Percentiles rank a stretch among this genome's conserved stretches.
These are phyloP conservation scores for Cordyceps cateniannulata DNA, from an alignment of 2,329 filamentous ascomycete genomes.

Conservation along the genomic window DNA sequence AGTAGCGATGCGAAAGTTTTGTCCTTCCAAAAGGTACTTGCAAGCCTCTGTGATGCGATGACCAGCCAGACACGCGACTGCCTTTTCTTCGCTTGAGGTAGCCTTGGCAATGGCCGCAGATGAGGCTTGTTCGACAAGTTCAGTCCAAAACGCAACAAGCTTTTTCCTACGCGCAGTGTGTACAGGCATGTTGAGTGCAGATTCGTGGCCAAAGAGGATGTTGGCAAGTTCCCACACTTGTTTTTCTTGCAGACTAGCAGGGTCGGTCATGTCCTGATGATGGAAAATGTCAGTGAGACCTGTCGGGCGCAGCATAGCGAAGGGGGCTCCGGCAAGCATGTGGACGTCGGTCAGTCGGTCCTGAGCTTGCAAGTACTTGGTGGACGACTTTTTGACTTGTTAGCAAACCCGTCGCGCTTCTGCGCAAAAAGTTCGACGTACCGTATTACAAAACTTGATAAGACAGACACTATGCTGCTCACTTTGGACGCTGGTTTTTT, in stretches of 20 bases:
- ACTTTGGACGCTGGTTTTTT: slow-evolving; percentile 48
- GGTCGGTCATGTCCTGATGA: slow-evolving; percentile 33
- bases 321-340: slow-evolving; percentile 52
- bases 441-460: slow-evolving; percentile 54
- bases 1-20: slow-evolving; percentile 78
- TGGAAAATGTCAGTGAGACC: slow-evolving; percentile 34
- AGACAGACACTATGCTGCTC: slow-evolving; percentile 59
- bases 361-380: slow-evolving; percentile 49
- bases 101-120: slow-evolving; percentile 51
- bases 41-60: slow-evolving; percentile 80
- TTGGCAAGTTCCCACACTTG: slow-evolving; percentile 80
- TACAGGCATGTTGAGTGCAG: slow-evolving; percentile 29
- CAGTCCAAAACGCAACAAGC: slow-evolving; percentile 61
- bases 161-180: slow-evolving; percentile 49
- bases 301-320: slow-evolving; percentile 39
- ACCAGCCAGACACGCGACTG: slow-evolving; percentile 70
- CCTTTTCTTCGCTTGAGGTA: slow-evolving; percentile 69
- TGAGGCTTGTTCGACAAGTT: slow-evolving; percentile 56
- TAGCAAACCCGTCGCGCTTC: neutral
- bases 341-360: slow-evolving; percentile 48
- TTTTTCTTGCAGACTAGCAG: slow-evolving; percentile 56
- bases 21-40: slow-evolving; percentile 65
- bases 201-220: slow-evolving; percentile 74
- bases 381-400: slow-evolving; percentile 41
- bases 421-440: slow-evolving; percentile 21